Evolutionary conservation across 169 alveolate species (phyloP).

Genomic region (Plasmodium inui): DNA sequence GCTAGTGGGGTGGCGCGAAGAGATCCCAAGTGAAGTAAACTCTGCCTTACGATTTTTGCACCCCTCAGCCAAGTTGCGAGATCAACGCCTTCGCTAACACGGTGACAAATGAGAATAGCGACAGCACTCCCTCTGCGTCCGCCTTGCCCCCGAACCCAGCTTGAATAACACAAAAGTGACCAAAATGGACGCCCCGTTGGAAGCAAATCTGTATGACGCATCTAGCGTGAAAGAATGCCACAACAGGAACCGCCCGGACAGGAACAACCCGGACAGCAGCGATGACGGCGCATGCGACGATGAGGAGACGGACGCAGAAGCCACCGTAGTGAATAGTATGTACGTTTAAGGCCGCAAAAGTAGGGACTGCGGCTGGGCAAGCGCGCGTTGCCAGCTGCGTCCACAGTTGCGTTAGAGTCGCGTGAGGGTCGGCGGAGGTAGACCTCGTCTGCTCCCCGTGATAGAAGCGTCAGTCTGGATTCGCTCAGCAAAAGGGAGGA

Average conservation of each 20-base stretch:
- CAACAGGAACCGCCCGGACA: background rate
- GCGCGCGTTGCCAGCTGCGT: too few species aligned
- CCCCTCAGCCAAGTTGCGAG: background rate
- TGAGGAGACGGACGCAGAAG: constrained; percentile 13
- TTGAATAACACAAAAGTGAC: constrained; percentile 12
- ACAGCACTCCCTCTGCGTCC: background rate
- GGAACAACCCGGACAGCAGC: background rate
- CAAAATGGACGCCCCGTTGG: background rate
- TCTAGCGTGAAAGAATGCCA: background rate
- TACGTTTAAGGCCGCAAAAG: background rate
- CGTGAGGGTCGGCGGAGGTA: background rate
- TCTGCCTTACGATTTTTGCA: background rate
- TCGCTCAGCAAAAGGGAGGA: background rate
- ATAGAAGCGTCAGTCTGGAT: background rate
- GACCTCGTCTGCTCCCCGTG: background rate
- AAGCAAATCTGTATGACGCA: background rate
- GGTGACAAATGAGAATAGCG: background rate
- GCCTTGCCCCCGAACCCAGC: background rate
- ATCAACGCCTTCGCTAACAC: background rate
- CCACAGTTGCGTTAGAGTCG: too few species aligned
- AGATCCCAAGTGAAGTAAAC: background rate
- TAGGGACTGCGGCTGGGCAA: background rate
- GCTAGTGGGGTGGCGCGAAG: background rate
- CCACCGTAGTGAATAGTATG: constrained; percentile 42
- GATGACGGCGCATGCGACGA: constrained; percentile 17